phyloP scores from a whole-genome alignment of 2,329 filamentous ascomycete genomes.

The Clarireedia monteithiana region DNA sequence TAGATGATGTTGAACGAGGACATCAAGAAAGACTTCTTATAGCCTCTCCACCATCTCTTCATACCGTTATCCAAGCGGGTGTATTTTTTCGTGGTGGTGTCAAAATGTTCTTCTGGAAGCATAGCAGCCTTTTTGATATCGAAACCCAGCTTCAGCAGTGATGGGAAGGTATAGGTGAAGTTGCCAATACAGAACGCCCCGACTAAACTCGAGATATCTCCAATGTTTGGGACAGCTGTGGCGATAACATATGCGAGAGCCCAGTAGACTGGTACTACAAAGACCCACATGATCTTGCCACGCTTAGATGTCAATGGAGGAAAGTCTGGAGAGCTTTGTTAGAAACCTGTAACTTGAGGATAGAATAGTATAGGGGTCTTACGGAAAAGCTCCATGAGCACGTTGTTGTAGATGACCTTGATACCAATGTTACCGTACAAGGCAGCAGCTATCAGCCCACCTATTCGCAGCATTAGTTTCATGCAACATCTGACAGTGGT shows the following conservation, averaged over 20 bases:
- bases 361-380: slow-evolving; percentile 34
- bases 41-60: slow-evolving; percentile 6
- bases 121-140: too few relatives aligned
- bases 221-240: slow-evolving; percentile 40
- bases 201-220: slow-evolving; percentile 32
- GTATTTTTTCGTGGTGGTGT: too few relatives aligned
- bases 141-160: slow-evolving; percentile 26
- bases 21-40: slow-evolving; percentile 21
- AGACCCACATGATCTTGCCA: too few relatives aligned
- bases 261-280: too few relatives aligned
- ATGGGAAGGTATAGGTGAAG: slow-evolving; percentile 39
- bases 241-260: slow-evolving; percentile 44
- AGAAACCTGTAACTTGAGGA: too few relatives aligned
- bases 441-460: slow-evolving; percentile 31
- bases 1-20: slow-evolving; percentile 18
- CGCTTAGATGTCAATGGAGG: too few relatives aligned
- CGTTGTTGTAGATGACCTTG: slow-evolving; percentile 37
- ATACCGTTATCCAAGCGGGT: too few relatives aligned
- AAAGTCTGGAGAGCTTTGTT: too few relatives aligned
- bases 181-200: slow-evolving; percentile 38
- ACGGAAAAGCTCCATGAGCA: slow-evolving; percentile 35
- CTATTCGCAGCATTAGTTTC: slow-evolving; percentile 11
- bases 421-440: slow-evolving; percentile 35
- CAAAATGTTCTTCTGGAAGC: too few relatives aligned
- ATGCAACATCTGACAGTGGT: too few relatives aligned